Evolutionary conservation across 345 rosid species (phyloP).

Genomic region (Eucalyptus dawsonii): DNA sequence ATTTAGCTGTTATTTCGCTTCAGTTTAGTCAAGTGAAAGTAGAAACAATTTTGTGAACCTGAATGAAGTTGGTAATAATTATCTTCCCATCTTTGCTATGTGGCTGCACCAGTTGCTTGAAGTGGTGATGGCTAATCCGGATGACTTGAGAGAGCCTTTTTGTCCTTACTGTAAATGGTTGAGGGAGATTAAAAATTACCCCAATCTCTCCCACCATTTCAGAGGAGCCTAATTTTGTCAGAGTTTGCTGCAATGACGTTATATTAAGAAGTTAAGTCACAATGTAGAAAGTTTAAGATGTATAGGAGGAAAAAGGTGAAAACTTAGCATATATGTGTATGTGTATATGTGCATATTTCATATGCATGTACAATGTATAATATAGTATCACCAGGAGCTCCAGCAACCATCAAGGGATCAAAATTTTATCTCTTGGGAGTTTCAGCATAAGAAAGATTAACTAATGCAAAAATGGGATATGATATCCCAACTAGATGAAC

Average conservation of each 20-base stretch:
- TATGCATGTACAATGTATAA: background rate
- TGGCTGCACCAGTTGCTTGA: slow-evolving; percentile 72
- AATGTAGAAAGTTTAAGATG: background rate
- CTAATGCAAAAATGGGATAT: background rate
- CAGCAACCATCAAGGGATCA: background rate
- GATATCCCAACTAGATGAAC: background rate
- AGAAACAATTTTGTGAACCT: slow-evolving; percentile 14
- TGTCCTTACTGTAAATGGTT: slow-evolving; percentile 70
- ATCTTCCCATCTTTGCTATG: slow-evolving; percentile 50
- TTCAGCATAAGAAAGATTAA: background rate
- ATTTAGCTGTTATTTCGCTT: background rate
- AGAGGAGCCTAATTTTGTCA: slow-evolving; percentile 56
- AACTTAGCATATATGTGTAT: background rate
- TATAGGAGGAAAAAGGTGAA: background rate
- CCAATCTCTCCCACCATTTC: slow-evolving; percentile 90
- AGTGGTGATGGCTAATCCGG: slow-evolving; percentile 62
- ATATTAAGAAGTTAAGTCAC: background rate
- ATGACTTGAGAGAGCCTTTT: slow-evolving; percentile 83
- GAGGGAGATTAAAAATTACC: slow-evolving; percentile 84
- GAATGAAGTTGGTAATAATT: slow-evolving; percentile 47
- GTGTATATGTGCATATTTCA: background rate
- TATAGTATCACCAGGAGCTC: background rate
- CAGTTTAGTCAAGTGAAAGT: background rate
- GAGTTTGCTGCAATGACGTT: slow-evolving; percentile 16
- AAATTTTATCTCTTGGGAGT: background rate